Base-by-base conservation (phyloP, 768 basidiomycete species). In the Calvatia gigantea region DNA sequence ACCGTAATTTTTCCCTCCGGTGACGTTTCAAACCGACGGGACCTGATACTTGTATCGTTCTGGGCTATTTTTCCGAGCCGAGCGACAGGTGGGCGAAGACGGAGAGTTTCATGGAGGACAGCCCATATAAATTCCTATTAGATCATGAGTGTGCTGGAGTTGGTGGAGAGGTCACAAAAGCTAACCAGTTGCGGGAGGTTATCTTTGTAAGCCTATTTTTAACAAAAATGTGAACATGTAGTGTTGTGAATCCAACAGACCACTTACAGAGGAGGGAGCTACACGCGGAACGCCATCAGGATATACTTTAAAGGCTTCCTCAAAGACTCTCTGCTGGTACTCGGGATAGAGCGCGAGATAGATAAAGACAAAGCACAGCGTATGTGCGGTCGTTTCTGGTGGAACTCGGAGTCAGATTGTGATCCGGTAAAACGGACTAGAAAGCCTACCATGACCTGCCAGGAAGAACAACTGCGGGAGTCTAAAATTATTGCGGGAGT, bases 301-400 rank as follows among this genome's bases (percentile, higher is more conserved):
- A 74, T 79, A 80, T n/a, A 76, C 38, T 14, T 45, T 52, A 6
- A 48, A 31, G 4, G 72, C 62, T 51, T 83, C 79, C 31, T 77
- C 69, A 45, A 71, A 74, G 0, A 84, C 59, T 51, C 70, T 77
- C 25, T 73, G 64, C 60, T 84, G 83, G 29, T 69, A 68, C 0
- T 77, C 76, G 2, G 81, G 80, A 59, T 82, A 65, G 11, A 82
- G 66, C 3, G 83, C 82, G 6, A 84, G 64, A 9, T 79, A 66
- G 0, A 62, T 66, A 12, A 81, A 54, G 1, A 73, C 69, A 54
- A 80, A 80, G 35, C 68, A 67, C 3, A 80, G 66, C 0, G 77
- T 67, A 57, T 80, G 74, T 4, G 79, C 71, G 1, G 77, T 71
- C 0, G 79, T 82, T 64, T 81, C 79, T 81, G 51, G 0, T n/a